Evolutionary conservation across 768 basidiomycete species (phyloP).

Genomic region (Crepidotus variabilis): DNA sequence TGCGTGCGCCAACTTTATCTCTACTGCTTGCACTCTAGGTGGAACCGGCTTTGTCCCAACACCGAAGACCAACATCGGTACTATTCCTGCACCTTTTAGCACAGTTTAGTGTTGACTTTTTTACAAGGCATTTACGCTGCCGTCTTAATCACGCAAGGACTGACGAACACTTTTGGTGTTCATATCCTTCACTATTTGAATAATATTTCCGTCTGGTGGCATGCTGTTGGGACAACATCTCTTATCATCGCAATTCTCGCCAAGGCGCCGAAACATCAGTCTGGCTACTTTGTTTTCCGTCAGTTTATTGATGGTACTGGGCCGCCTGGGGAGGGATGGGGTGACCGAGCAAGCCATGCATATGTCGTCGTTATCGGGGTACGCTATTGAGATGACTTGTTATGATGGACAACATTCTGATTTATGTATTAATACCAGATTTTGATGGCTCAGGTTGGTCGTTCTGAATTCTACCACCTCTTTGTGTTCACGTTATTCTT

Average conservation of each 20-base stretch:
- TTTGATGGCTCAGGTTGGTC: slow-evolving; percentile 58
- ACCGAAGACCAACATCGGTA: slow-evolving; percentile 59
- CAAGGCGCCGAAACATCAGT: slow-evolving; percentile 68
- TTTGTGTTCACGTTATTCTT: neutral
- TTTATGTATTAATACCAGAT: slow-evolving; percentile 29
- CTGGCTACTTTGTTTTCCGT: slow-evolving; percentile 64
- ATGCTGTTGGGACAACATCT: slow-evolving; percentile 65
- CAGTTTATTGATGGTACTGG: slow-evolving; percentile 73
- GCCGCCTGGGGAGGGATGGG: slow-evolving; percentile 51
- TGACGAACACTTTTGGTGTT: slow-evolving; percentile 76
- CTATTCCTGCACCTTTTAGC: slow-evolving; percentile 7
- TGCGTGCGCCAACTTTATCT: slow-evolving; percentile 64
- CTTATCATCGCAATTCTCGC: slow-evolving; percentile 67
- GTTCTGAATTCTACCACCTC: neutral
- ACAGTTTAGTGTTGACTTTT: neutral
- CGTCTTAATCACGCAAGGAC: slow-evolving; percentile 61
- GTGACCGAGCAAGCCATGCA: slow-evolving; percentile 58
- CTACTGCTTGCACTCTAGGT: slow-evolving; percentile 57
- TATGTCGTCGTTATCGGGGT: slow-evolving; percentile 71
- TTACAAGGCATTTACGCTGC: slow-evolving; percentile 54
- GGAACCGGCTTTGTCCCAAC: slow-evolving; percentile 52
- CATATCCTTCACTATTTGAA: slow-evolving; percentile 62
- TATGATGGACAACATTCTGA: neutral
- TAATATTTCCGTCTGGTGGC: slow-evolving; percentile 73
- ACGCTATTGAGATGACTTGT: slow-evolving; percentile 9